Conservation (phyloP, 179 eudicot species). For the Heliamphora pulchella region DNA sequence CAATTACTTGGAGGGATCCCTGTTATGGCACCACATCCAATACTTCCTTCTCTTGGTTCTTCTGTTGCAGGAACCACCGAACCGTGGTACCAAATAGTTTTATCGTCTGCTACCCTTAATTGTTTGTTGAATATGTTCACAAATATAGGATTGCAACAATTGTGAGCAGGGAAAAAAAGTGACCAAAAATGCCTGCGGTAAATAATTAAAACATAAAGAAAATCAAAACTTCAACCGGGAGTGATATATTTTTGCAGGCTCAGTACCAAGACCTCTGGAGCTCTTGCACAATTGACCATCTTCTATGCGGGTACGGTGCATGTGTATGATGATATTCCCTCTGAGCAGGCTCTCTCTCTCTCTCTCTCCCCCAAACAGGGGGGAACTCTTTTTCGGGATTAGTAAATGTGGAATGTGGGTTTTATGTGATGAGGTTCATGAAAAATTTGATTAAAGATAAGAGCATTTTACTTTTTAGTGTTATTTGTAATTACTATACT, state of each 20-base stretch:
- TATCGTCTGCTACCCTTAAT: background rate
- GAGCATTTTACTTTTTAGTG: too few relatives aligned
- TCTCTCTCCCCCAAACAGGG: background rate
- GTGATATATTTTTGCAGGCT: conserved; percentile 27
- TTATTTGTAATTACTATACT: too few relatives aligned
- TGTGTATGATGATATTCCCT: conserved; percentile 46
- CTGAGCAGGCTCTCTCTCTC: conserved; percentile 45
- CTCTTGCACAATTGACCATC: conserved; percentile 51
- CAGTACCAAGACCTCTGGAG: conserved; percentile 25
- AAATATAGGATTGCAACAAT: background rate
- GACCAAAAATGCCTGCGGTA: background rate
- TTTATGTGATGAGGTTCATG: too few relatives aligned
- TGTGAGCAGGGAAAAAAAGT: background rate
- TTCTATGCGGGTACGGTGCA: conserved; percentile 53
- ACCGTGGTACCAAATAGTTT: conserved; percentile 25
- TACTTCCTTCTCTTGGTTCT: conserved; percentile 21
- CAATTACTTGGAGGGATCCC: conserved; percentile 28
- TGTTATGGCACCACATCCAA: conserved; percentile 22
- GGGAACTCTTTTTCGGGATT: too few relatives aligned
- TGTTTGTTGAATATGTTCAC: background rate
- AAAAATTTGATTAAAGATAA: too few relatives aligned
- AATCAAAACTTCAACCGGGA: background rate
- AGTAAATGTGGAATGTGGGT: too few relatives aligned
- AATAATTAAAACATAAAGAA: background rate
- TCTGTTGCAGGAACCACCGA: conserved; percentile 29